phyloP scores from a whole-genome alignment of 495 filamentous ascomycete genomes.

The Pseudomonodictys pantanalensis region DNA sequence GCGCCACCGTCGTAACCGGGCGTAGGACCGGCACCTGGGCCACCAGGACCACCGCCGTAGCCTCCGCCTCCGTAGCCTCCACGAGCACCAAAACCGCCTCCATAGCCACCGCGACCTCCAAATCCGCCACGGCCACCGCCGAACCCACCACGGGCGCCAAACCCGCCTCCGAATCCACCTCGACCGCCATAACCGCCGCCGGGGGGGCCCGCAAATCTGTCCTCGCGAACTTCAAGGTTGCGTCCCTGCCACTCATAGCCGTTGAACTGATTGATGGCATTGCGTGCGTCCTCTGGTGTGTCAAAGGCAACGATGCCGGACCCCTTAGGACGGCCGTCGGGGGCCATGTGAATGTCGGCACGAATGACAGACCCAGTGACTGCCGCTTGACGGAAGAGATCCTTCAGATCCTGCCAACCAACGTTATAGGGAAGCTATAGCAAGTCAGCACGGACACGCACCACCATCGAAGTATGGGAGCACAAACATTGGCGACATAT shows the following conservation, averaged over 20 bases:
- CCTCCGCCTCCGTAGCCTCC: constrained; percentile 46
- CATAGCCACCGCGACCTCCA: constrained; percentile 51
- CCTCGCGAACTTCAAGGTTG: constrained; percentile 88
- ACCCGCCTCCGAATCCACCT: constrained; percentile 48
- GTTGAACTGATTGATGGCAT: constrained; percentile 95
- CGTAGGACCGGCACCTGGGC: constrained; percentile 45
- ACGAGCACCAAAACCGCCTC: constrained; percentile 52
- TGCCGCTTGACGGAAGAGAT: constrained; percentile 93
- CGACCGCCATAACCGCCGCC: constrained; percentile 48
- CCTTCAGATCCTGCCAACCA: constrained; percentile 99
- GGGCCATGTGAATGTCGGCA: constrained; percentile 91
- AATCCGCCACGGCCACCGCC: constrained; percentile 50
- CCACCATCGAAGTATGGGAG: constrained; percentile 38
- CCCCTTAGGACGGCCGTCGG: constrained; percentile 89
- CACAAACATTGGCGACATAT: constrained; percentile 96
- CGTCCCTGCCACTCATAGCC: constrained; percentile 98
- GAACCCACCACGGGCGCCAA: constrained; percentile 48
- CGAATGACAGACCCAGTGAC: constrained; percentile 80
- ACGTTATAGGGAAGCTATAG: constrained; percentile 90
- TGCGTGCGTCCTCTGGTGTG: constrained; percentile 86
- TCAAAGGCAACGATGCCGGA: constrained; percentile 98
- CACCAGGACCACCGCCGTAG: constrained; percentile 48
- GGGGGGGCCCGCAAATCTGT: constrained; percentile 77
- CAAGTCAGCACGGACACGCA: constrained; percentile 37
- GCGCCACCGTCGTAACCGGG: constrained; percentile 45